Evolutionary conservation across 2,329 filamentous ascomycete genomes (phyloP), one percentile per base, ranked within the genome.

Genomic region (Ophioceras dolichostomum): DNA sequence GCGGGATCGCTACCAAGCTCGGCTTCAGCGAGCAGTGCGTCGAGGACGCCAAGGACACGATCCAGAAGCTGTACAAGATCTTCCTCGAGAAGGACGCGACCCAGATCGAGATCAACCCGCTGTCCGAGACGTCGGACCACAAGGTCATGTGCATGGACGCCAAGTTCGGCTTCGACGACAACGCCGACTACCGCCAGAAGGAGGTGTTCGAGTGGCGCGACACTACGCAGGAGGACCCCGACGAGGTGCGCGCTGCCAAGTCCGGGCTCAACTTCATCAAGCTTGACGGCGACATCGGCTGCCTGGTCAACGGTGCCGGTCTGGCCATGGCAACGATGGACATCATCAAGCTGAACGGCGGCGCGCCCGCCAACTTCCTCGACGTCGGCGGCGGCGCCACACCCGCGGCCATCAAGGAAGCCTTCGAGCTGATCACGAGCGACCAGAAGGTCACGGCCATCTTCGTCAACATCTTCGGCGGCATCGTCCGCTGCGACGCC

Each of bases 261-360:
- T 88, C 79, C 49, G 86, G 86, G 54, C 78, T 98, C 50, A 98
- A 98, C 79, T 98, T 98, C 71, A 98, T 98, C 76, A 98, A 98
- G 78, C 82, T 98, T 44, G 91, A 96, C 58, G 91, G 91, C 60
- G 91, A 98, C 60, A 98, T 98, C 60, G 91, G 91, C 65, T 98
- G 91, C 72, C 74, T 96, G 51, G 91, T 98, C 70, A 98, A 98
- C 70, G 91, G 91, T 60, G 91, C 91, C 54, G 91, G 91, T 69
- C 83, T 98, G 49, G 91, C 91, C 66, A 98, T 98, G 91, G 91
- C 91, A 46, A 98, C 91, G 60, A 98, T 98, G 91, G 91, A 98
- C 65, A 96, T 98, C 64, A 98, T 98, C 76, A 96, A 98, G 79
- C 77, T 98, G 46, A 98, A 96, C 68, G 91, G 91, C 51, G 91